These are phyloP conservation scores for Diaporthe sp. DNA, from an alignment of 2,329 filamentous ascomycete species.

Conservation along the genomic window DNA sequence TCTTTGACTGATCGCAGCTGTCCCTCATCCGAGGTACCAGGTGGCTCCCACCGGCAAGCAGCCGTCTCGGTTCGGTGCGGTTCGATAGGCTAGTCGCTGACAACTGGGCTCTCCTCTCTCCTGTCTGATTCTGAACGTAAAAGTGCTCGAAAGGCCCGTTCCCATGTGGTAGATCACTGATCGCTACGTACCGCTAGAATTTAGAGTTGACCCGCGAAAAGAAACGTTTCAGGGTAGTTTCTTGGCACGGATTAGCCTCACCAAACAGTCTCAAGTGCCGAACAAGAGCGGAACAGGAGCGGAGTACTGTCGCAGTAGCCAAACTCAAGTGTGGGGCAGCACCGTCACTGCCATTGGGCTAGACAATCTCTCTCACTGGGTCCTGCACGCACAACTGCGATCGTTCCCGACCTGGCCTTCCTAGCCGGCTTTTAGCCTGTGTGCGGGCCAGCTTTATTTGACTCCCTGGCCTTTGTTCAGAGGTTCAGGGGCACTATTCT, in stretches of 20 bases:
- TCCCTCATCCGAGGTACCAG: not conserved
- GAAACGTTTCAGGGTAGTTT: slow-evolving; percentile 35
- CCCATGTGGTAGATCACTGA: slow-evolving; percentile 14
- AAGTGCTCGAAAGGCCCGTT: not conserved
- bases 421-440: not conserved
- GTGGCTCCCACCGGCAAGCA: not conserved
- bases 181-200: slow-evolving; percentile 15
- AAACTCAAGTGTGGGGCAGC: not conserved
- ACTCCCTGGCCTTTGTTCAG: not conserved
- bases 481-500: not conserved
- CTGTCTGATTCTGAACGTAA: not conserved
- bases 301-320: slow-evolving; percentile 23
- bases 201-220: slow-evolving; percentile 31
- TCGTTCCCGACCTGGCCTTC: not conserved
- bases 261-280: slow-evolving; percentile 37
- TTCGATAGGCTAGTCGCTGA: not conserved
- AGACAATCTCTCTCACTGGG: not conserved
- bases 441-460: not conserved
- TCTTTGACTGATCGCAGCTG: not conserved
- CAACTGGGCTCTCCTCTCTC: not conserved
- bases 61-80: slow-evolving; percentile 19
- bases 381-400: not conserved
- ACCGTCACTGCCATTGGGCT: not conserved
- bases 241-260: slow-evolving; percentile 38
- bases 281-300: slow-evolving; percentile 27